phyloP scores from a whole-genome alignment of 345 rosid species.

The Raphanus sativus region DNA sequence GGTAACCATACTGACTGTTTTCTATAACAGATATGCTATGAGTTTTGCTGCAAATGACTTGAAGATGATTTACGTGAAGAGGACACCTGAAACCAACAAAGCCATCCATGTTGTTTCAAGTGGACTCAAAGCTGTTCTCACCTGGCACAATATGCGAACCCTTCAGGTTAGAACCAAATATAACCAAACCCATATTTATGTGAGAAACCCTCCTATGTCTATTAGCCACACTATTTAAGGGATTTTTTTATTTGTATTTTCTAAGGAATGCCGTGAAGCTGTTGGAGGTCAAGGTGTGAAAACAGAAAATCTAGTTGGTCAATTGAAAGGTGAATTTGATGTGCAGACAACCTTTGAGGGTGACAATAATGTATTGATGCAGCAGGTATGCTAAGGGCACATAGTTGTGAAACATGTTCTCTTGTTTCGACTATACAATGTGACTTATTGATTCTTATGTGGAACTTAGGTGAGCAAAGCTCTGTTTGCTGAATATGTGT shows the following conservation, averaged over 20 bases:
- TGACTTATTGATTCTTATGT: neutral
- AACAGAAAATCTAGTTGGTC: conserved; percentile 88
- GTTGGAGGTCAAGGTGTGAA: conserved; percentile 95
- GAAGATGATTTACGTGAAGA: conserved; percentile 72
- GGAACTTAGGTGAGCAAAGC: conserved; percentile 84
- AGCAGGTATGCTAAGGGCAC: conserved; percentile 59
- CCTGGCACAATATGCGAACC: conserved; percentile 95
- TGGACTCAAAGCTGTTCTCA: conserved; percentile 69
- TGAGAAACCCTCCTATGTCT: neutral
- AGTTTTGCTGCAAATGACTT: conserved; percentile 73
- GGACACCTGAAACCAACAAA: conserved; percentile 79
- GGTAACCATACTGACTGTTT: neutral
- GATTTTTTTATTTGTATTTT: neutral
- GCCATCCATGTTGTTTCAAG: conserved; percentile 79
- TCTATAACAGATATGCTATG: conserved; percentile 65
- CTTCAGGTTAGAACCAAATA: conserved; percentile 65
- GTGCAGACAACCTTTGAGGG: conserved; percentile 96
- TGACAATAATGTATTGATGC: conserved; percentile 89
- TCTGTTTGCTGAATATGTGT: conserved; percentile 69
- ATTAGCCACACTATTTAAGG: neutral
- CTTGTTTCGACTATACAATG: neutral
- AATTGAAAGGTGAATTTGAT: conserved; percentile 79
- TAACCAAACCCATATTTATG: neutral
- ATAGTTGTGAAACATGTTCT: neutral
- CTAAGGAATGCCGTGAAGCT: conserved; percentile 96